Conservation (phyloP, 306 rosid species). For the Castanea crenata region DNA sequence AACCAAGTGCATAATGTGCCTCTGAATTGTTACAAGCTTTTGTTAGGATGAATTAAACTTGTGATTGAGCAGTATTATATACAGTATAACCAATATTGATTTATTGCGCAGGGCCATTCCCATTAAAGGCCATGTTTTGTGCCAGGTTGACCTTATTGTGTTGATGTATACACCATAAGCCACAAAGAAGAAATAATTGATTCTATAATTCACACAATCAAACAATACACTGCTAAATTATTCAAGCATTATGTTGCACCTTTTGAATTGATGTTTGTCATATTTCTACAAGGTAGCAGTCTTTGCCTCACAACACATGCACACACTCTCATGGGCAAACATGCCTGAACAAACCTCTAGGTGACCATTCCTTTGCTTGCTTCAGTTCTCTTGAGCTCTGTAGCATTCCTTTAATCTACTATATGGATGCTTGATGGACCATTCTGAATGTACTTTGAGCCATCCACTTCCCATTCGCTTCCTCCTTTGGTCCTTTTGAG, state of each 20-base stretch:
- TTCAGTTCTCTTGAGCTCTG: not conserved
- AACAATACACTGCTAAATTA: not conserved
- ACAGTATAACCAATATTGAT: too few species aligned
- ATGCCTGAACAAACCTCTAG: constrained; percentile 28
- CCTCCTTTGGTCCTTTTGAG: not conserved
- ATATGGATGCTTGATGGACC: constrained; percentile 6
- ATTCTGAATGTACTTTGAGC: not conserved
- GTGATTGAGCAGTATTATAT: too few species aligned
- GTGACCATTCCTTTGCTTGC: constrained; percentile 9
- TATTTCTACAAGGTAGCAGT: not conserved
- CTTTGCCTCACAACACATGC: not conserved
- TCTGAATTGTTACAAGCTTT: too few species aligned
- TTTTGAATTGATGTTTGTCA: not conserved
- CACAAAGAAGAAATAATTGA: not conserved
- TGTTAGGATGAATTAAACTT: too few species aligned
- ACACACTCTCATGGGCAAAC: not conserved
- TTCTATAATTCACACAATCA: not conserved
- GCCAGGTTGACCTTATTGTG: not conserved
- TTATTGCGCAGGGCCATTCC: too few species aligned
- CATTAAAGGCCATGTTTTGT: too few species aligned
- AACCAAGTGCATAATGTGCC: not conserved
- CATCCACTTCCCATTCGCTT: constrained; percentile 29
- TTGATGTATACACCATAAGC: not conserved
- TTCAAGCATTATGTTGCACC: constrained; percentile 8
- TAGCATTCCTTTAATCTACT: constrained; percentile 3